Conservation (phyloP, 768 basidiomycete genomes). For the Suillus placidus region DNA sequence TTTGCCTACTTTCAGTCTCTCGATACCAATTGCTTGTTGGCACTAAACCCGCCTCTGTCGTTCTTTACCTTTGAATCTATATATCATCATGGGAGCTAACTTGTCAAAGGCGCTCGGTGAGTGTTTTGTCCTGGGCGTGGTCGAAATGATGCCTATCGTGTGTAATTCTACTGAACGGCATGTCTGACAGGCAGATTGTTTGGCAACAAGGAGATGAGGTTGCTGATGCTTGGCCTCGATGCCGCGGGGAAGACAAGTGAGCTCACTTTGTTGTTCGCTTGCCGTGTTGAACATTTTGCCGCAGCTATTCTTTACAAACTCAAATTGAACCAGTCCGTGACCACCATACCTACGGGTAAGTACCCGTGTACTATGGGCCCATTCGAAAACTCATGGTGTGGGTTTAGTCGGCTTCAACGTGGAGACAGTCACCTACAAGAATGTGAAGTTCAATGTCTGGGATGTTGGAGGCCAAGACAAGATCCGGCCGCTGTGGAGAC, state of each 20-base stretch:
- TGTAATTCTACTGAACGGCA: constrained; percentile 12
- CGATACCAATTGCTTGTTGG: constrained; percentile 32
- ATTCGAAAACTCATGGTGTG: constrained; percentile 11
- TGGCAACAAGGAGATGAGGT: constrained; percentile 98
- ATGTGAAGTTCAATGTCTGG: constrained; percentile 94
- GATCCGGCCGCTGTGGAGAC: constrained; percentile 97
- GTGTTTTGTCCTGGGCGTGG: constrained; percentile 19
- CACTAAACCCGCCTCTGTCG: constrained; percentile 48
- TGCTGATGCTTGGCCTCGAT: constrained; percentile 96
- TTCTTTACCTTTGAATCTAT: constrained; percentile 56
- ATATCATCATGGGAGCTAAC: constrained; percentile 75
- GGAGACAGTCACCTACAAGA: constrained; percentile 99
- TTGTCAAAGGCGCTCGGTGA: constrained; percentile 82
- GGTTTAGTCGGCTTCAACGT: constrained; percentile 95
- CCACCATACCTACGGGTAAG: constrained; percentile 93
- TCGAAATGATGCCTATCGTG: not conserved
- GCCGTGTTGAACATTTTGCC: constrained; percentile 13
- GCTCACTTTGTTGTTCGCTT: constrained; percentile 35
- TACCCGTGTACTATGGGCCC: constrained; percentile 8
- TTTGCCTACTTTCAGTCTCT: constrained; percentile 21
- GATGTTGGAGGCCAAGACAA: constrained; percentile 99
- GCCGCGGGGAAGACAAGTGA: constrained; percentile 98
- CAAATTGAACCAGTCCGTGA: constrained; percentile 98
- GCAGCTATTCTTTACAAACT: constrained; percentile 98
- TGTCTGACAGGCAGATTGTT: constrained; percentile 79